A percentile compares a stretch with the other conserved stretches of the same genome.
Conservation (phyloP, 257 asterid genomes). For the Penstemon barbatus region DNA sequence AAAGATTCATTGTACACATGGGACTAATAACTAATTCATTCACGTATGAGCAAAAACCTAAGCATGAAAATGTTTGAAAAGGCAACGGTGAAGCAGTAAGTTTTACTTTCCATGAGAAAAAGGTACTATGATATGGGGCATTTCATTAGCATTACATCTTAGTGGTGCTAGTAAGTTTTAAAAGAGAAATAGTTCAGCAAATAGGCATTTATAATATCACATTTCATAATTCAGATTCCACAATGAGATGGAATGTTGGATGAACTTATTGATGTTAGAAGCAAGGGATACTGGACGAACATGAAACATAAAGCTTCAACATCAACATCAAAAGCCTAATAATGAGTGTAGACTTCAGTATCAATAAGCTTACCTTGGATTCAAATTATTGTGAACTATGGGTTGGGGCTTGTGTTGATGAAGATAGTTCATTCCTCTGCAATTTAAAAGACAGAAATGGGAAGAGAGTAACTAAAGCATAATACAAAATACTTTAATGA, state of each 20-base stretch:
- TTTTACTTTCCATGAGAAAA: neutral
- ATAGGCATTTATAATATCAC: too few relatives aligned
- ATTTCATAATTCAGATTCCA: neutral
- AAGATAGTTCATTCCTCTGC: conserved; percentile 71
- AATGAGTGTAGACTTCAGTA: neutral
- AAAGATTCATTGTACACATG: neutral
- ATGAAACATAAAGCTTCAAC: neutral
- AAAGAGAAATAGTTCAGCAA: neutral
- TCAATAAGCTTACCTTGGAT: conserved; percentile 38
- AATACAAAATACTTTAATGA: too few relatives aligned
- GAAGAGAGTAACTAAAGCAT: neutral
- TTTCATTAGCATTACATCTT: neutral
- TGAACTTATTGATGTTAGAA: neutral
- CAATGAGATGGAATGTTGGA: neutral
- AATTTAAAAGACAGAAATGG: conserved; percentile 15
- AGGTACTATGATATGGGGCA: too few relatives aligned
- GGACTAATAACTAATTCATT: too few relatives aligned
- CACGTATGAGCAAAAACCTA: too few relatives aligned
- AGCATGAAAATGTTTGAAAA: neutral
- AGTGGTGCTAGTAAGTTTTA: neutral
- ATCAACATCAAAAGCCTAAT: neutral
- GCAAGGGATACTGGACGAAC: too few relatives aligned
- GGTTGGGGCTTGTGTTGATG: conserved; percentile 66
- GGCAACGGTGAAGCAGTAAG: neutral
- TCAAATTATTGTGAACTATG: conserved; percentile 61